Evolutionary conservation across 352 stramenopile species (phyloP), one percentile per base, ranked within the genome.

Genomic region (Globisporangium paddicum): DNA sequence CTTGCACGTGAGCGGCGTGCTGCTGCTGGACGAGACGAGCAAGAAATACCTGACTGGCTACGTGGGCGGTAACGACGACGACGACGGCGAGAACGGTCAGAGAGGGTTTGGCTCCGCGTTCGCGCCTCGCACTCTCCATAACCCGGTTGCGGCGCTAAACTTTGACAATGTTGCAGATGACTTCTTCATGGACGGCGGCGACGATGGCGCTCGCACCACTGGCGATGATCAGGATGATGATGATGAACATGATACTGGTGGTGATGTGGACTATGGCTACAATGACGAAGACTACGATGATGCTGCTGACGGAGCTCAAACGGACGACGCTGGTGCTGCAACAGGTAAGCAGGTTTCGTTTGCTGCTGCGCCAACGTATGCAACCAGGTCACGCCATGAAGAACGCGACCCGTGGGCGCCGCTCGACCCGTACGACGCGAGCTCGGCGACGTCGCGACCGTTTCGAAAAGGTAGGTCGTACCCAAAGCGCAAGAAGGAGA

Each of bases 371-470:
- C 37, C 49, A 9, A 55, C 32, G 2, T 11, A 55, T 14, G 32
- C 41, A 21, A 8, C 54, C 34, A 35, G 53, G 42, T 14, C 41
- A 18, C 32, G 41, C 11, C 54, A 57, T 9, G 59, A 71, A 11
- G 71, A 78, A 30, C 76, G 77, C 37, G 80, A 94, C 38, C 82
- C 82, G 23, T 95, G 86, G 86, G 60, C 62, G 1, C 67, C 79
- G 10, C 56, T 95, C 8, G 86, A 95, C 53, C 74, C 86, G 16
- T 95, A 92, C 51, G 86, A 95, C 53, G 80, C 86, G 1, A 91
- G 67, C 49, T 68, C 75, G 7, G 77, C 79, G 11, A 80, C 77
- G 8, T 73, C 80, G 8, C 68, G 74, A 3, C 77, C 82, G n/a
- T 93, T 93, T 66, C 71, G 72, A 41, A 93, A 95, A 60, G 86